A percentile compares a stretch with the other conserved stretches of the same genome.
Evolutionary conservation across 148 eudicot species (phyloP).

Genomic region (Amaranthus palmeri): DNA sequence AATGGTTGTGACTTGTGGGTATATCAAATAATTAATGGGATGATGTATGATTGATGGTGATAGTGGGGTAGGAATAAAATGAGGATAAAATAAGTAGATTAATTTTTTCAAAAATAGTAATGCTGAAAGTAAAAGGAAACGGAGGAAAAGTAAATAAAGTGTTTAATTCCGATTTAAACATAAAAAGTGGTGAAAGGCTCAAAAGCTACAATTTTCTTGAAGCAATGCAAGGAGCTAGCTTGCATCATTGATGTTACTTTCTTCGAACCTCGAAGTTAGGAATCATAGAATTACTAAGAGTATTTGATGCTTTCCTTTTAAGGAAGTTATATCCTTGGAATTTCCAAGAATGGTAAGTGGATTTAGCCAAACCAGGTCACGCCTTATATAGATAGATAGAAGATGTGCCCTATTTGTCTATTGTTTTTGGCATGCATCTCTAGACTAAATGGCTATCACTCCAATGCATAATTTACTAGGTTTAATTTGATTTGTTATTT

Average conservation of each 20-base stretch:
- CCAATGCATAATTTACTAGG: background rate
- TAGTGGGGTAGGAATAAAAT: no score
- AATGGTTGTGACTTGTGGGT: no score
- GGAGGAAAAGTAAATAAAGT: no score
- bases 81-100: background rate
- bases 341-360: background rate
- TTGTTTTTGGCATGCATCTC: constrained; percentile 9
- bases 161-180: background rate
- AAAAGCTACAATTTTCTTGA: background rate
- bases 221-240: no score
- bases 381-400: background rate
- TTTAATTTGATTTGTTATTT: no score
- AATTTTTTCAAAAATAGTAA: no score
- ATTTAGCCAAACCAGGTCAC: background rate
- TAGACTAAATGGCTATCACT: background rate
- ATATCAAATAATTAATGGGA: no score
- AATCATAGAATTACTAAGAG: background rate
- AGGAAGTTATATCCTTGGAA: background rate
- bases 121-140: no score
- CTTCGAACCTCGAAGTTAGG: background rate
- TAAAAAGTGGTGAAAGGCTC: constrained; percentile 3
- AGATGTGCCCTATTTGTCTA: background rate
- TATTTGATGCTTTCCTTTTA: background rate
- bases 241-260: background rate
- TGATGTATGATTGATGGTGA: no score